Evolutionary conservation across 768 basidiomycete species (phyloP), one percentile per base, ranked within the genome.

Genomic region (Boletus reticuloceps): DNA sequence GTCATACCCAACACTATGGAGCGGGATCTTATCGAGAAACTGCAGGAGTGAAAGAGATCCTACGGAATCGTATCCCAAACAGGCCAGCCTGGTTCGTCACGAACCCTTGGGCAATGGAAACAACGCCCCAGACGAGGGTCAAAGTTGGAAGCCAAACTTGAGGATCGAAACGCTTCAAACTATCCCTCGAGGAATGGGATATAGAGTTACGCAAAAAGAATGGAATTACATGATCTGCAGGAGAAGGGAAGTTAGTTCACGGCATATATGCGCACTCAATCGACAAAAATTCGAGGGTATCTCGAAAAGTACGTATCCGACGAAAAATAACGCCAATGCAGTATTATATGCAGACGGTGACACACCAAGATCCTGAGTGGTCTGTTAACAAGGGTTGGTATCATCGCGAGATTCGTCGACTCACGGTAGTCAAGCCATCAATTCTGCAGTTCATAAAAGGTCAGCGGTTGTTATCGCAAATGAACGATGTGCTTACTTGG

Each of bases 251-350:
- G 22, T 54, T 39, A 55, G n/a, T 25, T 17, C 41, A 25, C 27
- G 8, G 17, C 4, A 31, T 36, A 25, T 12, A 27, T 7, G 19
- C 13, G 29, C 17, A 34, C 27, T 22, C 6, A 2, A 34, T 27
- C 11, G 13, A 65, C 66, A 25, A 25, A 84, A 82, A 64, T 83
- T 84, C 19, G 81, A 72, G 14, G 83, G 84, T 43, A 85, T 73
- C 63, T 84, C 83, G 47, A 84, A 85, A n/a, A 77, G 55, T 16
- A 83, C 75, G 59, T 85, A 86, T 47, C 82, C 79, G 5, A 84
- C 71, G 54, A 85, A 86, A 65, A 83, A 86, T 4, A 86, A 59
- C 0, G 82, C 81, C 17, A 87, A 66, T 3, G 80, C 72, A 0
- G 80, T 82, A 60, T 84, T 85, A 64, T 84, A 85, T 47, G 75